A percentile compares a stretch with the other conserved stretches of the same genome.
Evolutionary conservation across 1,284 basidiomycete genomes (phyloP).

Genomic region (Sanghuangporus weigelae): DNA sequence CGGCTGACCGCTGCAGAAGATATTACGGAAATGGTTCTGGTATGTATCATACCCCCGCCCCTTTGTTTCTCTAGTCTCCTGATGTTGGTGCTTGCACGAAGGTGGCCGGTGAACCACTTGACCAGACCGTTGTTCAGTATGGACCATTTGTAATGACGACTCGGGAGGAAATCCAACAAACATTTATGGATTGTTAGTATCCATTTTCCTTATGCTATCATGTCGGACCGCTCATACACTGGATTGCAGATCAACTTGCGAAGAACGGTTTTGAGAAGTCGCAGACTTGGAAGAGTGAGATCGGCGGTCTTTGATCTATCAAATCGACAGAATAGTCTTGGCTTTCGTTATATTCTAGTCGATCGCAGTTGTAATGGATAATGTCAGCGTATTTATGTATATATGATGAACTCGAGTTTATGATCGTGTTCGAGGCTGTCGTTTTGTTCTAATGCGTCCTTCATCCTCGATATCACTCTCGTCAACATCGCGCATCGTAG

Average conservation of each 20-base stretch:
- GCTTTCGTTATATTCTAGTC: not conserved
- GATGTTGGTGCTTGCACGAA: slow-evolving; percentile 26
- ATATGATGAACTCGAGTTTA: not conserved
- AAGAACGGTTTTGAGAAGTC: slow-evolving; percentile 91
- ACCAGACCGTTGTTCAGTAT: slow-evolving; percentile 85
- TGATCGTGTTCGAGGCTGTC: not conserved
- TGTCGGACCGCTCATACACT: slow-evolving; percentile 1
- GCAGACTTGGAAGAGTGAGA: slow-evolving; percentile 82
- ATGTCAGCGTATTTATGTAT: not conserved
- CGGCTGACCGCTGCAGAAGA: slow-evolving; percentile 49
- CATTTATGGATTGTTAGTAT: slow-evolving; percentile 73
- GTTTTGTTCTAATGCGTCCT: not conserved
- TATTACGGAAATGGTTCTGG: slow-evolving; percentile 68
- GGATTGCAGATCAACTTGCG: slow-evolving; percentile 55
- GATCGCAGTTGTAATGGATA: not conserved
- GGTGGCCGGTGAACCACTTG: slow-evolving; percentile 84
- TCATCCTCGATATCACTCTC: slow-evolving; percentile 27
- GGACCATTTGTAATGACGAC: slow-evolving; percentile 87
- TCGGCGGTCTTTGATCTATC: slow-evolving; percentile 39
- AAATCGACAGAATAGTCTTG: not conserved
- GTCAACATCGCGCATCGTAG: slow-evolving; percentile 26
- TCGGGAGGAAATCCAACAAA: slow-evolving; percentile 75
- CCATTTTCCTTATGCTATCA: not conserved
- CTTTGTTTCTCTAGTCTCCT: slow-evolving; percentile 1
- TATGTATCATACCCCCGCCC: slow-evolving; percentile 28